A percentile compares a stretch with the other conserved stretches of the same genome.
phyloP scores from a whole-genome alignment of 257 asterid species.

The Jaltomata sinuosa region DNA sequence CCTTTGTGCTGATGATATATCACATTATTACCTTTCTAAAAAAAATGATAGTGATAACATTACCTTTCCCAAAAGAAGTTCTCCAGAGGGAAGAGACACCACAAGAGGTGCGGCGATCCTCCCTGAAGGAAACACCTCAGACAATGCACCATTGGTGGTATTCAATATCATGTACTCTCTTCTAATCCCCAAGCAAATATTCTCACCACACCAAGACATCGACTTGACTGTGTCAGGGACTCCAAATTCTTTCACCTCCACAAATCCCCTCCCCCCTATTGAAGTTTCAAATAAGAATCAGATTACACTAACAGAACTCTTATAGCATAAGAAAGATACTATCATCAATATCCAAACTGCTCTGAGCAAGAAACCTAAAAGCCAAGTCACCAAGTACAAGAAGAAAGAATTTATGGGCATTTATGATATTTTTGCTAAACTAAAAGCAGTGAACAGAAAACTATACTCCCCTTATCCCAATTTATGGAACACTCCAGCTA shows the following conservation, averaged over 20 bases:
- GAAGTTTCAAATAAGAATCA: conserved; percentile 8
- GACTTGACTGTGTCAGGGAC: conserved; percentile 92
- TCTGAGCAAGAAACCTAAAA: background rate
- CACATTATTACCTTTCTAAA: background rate
- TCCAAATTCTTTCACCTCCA: conserved; percentile 91
- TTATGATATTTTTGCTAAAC: background rate
- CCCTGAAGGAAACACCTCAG: conserved; percentile 94
- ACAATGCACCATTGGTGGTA: conserved; percentile 72
- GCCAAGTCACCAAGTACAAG: background rate
- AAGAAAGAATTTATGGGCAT: background rate
- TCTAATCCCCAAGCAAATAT: conserved; percentile 76
- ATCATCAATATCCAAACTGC: background rate
- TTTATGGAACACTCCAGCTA: background rate
- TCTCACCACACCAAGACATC: conserved; percentile 98
- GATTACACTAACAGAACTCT: background rate
- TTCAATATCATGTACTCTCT: conserved; percentile 85
- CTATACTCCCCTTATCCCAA: background rate
- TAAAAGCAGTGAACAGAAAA: background rate
- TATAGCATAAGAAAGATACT: background rate
- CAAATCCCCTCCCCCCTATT: conserved; percentile 92
- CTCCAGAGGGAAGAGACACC: conserved; percentile 85
- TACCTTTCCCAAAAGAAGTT: conserved; percentile 96
- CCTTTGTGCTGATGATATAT: background rate
- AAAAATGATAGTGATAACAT: background rate
- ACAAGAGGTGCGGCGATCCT: conserved; percentile 96